Conservation (phyloP, 352 stramenopile species). For the Phytophthora ohioensis region DNA sequence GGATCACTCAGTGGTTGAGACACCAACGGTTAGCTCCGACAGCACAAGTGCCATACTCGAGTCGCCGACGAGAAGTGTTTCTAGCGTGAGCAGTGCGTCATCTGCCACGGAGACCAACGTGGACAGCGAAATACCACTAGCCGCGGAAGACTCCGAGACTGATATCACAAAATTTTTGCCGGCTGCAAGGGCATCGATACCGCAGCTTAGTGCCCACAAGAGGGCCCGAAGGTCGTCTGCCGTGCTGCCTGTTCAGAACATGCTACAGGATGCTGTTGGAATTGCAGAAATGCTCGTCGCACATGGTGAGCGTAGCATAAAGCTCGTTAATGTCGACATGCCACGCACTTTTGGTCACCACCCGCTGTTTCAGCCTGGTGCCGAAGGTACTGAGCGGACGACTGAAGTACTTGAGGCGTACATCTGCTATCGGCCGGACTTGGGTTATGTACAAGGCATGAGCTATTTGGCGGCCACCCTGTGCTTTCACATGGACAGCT, state of each 20-base stretch:
- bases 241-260: constrained; percentile 46
- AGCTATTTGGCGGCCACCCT: constrained; percentile 86
- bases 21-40: constrained; percentile 26
- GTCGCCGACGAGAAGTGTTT: constrained; percentile 37
- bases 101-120: constrained; percentile 32
- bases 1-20: constrained; percentile 41
- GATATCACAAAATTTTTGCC: constrained; percentile 6
- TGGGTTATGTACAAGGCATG: constrained; percentile 91
- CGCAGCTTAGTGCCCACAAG: constrained; percentile 27
- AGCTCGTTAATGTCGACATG: constrained; percentile 87
- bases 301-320: constrained; percentile 83
- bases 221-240: constrained; percentile 41
- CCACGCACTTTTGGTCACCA: constrained; percentile 87
- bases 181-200: not conserved
- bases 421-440: constrained; percentile 86
- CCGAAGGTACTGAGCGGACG: constrained; percentile 74
- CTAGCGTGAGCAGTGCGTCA: constrained; percentile 43
- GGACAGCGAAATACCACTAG: constrained; percentile 21
- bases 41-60: constrained; percentile 37
- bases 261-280: constrained; percentile 75
- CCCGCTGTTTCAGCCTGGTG: constrained; percentile 77
- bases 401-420: constrained; percentile 88
- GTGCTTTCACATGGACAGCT: constrained; percentile 91
- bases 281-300: constrained; percentile 87
- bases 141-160: constrained; percentile 4